Percentiles rank a stretch among this genome's conserved stretches.
These are phyloP conservation scores for Wickerhamomyces sp. DNA, from an alignment of 1,139 yeast species.

Conservation along the genomic window DNA sequence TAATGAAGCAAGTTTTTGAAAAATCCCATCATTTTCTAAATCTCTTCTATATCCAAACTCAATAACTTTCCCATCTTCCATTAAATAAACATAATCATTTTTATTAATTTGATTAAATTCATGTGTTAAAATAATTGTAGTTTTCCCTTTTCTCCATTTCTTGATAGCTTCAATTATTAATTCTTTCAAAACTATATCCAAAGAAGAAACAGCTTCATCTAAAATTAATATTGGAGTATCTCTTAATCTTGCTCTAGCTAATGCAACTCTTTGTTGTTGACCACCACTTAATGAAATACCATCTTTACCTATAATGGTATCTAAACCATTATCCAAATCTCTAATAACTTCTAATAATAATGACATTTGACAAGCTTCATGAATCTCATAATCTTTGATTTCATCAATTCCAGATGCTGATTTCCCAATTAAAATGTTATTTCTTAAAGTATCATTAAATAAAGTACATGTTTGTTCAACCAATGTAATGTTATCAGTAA, in stretches of 20 bases:
- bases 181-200: slow-evolving; percentile 50
- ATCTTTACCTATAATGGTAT: slow-evolving; percentile 44
- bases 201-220: slow-evolving; percentile 83
- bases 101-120: slow-evolving; percentile 52
- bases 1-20: slow-evolving; percentile 13
- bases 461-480: slow-evolving; percentile 68
- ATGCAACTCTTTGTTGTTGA: slow-evolving; percentile 73
- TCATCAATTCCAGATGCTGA: slow-evolving; percentile 22
- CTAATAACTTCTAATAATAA: slow-evolving; percentile 42
- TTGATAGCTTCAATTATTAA: slow-evolving; percentile 45
- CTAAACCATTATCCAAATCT: slow-evolving; percentile 47
- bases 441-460: slow-evolving; percentile 57
- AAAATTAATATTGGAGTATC: slow-evolving; percentile 70
- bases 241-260: slow-evolving; percentile 76
- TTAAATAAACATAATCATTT: slow-evolving; percentile 49
- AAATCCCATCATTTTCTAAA: slow-evolving; percentile 23
- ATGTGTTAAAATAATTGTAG: slow-evolving; percentile 81
- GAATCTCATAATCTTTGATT: slow-evolving; percentile 27
- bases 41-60: slow-evolving; percentile 38
- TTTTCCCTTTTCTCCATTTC: slow-evolving; percentile 58
- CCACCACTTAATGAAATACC: slow-evolving; percentile 78
- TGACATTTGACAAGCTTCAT: slow-evolving; percentile 49
- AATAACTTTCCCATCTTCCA: slow-evolving; percentile 53
- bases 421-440: slow-evolving; percentile 54
- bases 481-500: slow-evolving; percentile 59